Base-by-base conservation (phyloP, 495 filamentous ascomycete species). In the Penicillium macrosclerotiorum region DNA sequence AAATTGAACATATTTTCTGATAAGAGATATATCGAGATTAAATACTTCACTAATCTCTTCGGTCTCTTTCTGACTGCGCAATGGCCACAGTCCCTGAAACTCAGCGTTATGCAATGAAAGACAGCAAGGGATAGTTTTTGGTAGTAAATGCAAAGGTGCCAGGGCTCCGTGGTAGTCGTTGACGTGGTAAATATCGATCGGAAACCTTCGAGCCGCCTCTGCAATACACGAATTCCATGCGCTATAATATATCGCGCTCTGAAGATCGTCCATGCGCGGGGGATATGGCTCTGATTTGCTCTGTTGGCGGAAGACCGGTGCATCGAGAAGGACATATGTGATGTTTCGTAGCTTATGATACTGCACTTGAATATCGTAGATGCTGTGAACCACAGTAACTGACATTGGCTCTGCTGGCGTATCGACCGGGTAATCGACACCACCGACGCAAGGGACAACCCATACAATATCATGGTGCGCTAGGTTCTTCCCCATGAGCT, bases 141-240 rank as follows among this genome's bases (percentile, higher is more conserved):
- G 81, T 1, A 85, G 72, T 6, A 84, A 62, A 51, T 86, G 77
- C 4, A 85, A 59, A 17, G 80, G 81, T 13, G 82, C 82, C 3
- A 79, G 60, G 17, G 79, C 78, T 13, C 82, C 82, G 52, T 86
- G 82, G 63, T 84, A 86, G 51, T 86, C 82, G 61, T 86, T 86
- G 59, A 85, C 83, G 61, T 86, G 82, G 55, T 86, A 86, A 19
- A 86, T 54, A 49, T 85, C 79, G 39, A 83, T 67, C 20, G 80
- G 76, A 45, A 73, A 72, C 18, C 71, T 72, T 32, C 61, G 71
- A 47, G 84, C 78, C 0, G 80, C 60, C 44, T 80, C 66, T 8
- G 82, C 79, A 43, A 85, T 83, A 48, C 82, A 85, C 49, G 74
- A 73, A 54, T 86, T 86, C 82, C 82, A 86, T 2, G 81, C 80